Base-by-base conservation (phyloP, 768 basidiomycete species). In the Mycena filopes region DNA sequence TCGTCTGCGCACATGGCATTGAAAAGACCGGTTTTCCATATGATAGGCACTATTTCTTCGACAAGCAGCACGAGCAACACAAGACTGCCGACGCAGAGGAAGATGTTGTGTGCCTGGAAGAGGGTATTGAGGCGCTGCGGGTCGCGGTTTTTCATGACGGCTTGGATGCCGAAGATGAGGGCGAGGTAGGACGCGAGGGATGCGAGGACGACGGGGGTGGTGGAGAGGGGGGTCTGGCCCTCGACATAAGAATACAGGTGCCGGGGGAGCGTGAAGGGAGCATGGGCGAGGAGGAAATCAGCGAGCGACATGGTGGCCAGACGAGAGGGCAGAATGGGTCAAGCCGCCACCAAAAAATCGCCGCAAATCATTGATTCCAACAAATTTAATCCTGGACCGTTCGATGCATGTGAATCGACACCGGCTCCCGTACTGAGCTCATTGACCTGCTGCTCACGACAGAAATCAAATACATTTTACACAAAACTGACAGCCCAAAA, bases 91-190 rank as follows among this genome's bases (percentile, higher is more conserved):
- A 83, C 75, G 67, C 93, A 93, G 67, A 99, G 86, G 77, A 98
- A 79, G 66, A 95, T 81, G 77, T 99, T 99, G 82, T 99, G 98
- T 42, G 86, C 74, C 79, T 95, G 94, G 82, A 98, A 98, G 60
- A 95, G 84, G 62, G 84, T 77, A 66, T 90, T 94, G 73, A 98
- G 89, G 80, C 89, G 91, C 72, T 85, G 83, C 11, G 95, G 84
- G 71, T 86, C 81, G 51, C 84, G 83, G 75, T 86, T 86, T 84
- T 86, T 92, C 96, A 98, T 98, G 72, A 93, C 76, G 70, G 87
- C 89, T 75, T 89, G 89, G 38, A 92, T 86, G 68, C 92, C 87
- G 74, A 98, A 99, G 74, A 99, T 90, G 82, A 91, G 81, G 78
- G 86, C 89, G 70, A 99, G 89, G 84, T 99, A 99, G 60, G 86